Evolutionary conservation across 805 yeast genomes (phyloP).

Genomic region (Spencermartinsiella europaea): DNA sequence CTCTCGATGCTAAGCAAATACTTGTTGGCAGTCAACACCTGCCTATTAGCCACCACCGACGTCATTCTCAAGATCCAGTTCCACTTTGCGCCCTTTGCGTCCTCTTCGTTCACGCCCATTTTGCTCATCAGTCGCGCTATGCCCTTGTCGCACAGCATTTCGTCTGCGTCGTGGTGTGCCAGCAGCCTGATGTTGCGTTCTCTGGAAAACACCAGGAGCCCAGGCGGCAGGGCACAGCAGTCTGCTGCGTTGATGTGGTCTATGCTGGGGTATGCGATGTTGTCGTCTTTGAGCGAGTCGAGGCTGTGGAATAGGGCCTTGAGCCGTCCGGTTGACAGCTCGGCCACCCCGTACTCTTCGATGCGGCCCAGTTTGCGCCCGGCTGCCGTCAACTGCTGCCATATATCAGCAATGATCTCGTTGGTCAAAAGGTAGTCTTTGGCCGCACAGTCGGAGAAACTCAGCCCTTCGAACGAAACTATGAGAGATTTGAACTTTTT

Average conservation of each 20-base stretch:
- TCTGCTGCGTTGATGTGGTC: conserved; percentile 33
- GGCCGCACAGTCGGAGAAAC: conserved; percentile 25
- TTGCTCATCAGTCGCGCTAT: conserved; percentile 7
- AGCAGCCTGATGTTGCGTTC: conserved; percentile 26
- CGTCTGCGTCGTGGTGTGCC: conserved; percentile 33
- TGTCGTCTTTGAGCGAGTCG: conserved; percentile 12
- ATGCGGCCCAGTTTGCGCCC: conserved; percentile 11
- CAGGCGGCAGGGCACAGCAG: conserved; percentile 34
- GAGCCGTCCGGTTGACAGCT: conserved; percentile 25
- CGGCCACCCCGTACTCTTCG: conserved; percentile 26
- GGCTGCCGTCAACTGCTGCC: conserved; percentile 17
- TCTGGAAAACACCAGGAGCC: conserved; percentile 26
- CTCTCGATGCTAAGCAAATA: conserved; percentile 14
- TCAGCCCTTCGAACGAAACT: conserved; percentile 28
- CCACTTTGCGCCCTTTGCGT: conserved; percentile 11
- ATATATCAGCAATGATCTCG: conserved; percentile 19
- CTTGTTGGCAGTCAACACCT: conserved; percentile 23
- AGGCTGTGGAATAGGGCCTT: conserved; percentile 16
- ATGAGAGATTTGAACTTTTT: conserved; percentile 12
- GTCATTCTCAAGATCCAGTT: conserved; percentile 23
- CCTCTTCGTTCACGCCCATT: conserved; percentile 4
- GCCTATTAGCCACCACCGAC: conserved; percentile 19
- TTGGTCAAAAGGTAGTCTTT: neutral
- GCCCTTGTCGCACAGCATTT: conserved; percentile 18
- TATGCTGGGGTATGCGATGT: conserved; percentile 16